Evolutionary conservation across 371 early-diverging fungal genomes (phyloP).

Genomic region (Rhizomucor pusillus): DNA sequence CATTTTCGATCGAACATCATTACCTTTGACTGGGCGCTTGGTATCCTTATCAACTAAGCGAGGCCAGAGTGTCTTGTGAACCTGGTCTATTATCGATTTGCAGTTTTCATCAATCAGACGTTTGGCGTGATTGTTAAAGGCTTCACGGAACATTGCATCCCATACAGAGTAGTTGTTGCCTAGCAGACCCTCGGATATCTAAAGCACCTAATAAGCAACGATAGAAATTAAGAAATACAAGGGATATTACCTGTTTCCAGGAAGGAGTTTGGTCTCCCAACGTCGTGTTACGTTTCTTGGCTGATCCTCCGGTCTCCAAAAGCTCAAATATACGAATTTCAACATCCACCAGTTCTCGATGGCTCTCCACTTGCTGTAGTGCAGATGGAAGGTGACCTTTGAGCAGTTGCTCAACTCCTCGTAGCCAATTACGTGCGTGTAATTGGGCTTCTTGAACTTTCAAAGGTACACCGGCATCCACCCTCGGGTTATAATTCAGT

Average conservation of each 20-base stretch:
- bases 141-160: constrained; percentile 31
- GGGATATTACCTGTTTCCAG: constrained; percentile 13
- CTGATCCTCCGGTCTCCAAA: constrained; percentile 28
- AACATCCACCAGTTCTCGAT: constrained; percentile 27
- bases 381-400: constrained; percentile 20
- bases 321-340: constrained; percentile 35
- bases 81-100: constrained; percentile 32
- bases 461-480: constrained; percentile 25
- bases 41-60: constrained; percentile 15
- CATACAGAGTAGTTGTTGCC: constrained; percentile 34
- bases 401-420: constrained; percentile 20
- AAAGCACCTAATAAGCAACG: not conserved
- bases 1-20: no score
- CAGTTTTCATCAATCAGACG: constrained; percentile 29
- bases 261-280: constrained; percentile 7
- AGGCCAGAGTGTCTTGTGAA: constrained; percentile 29
- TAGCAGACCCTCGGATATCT: constrained; percentile 21
- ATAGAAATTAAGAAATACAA: not conserved
- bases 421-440: constrained; percentile 34
- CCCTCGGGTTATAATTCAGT: constrained; percentile 47
- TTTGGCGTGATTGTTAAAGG: constrained; percentile 36
- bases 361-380: constrained; percentile 34
- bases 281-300: constrained; percentile 13
- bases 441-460: constrained; percentile 21
- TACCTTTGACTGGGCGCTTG: not conserved